phyloP scores from a whole-genome alignment of 768 basidiomycete genomes.

The Asterophora parasitica region DNA sequence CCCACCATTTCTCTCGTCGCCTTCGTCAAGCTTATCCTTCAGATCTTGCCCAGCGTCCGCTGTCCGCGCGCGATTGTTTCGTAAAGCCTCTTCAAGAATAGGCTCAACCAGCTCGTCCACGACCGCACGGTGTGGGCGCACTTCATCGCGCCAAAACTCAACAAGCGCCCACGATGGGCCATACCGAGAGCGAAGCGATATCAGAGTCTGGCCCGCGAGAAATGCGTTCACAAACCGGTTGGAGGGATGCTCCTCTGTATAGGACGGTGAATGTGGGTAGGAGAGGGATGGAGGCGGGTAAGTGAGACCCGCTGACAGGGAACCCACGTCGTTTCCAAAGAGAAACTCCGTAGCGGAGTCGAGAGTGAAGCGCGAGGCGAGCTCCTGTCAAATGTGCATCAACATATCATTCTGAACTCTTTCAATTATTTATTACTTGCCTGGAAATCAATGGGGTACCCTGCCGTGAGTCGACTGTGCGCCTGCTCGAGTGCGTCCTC shows the following conservation, averaged over 20 bases:
- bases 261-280: constrained; percentile 11
- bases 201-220: constrained; percentile 39
- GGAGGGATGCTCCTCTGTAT: constrained; percentile 25
- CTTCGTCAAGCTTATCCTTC: constrained; percentile 16
- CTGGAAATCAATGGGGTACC: constrained; percentile 55
- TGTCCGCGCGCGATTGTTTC: constrained; percentile 26
- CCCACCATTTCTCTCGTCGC: constrained; percentile 24
- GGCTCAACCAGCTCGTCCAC: constrained; percentile 50
- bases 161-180: constrained; percentile 46
- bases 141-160: constrained; percentile 49
- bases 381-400: constrained; percentile 32
- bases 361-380: constrained; percentile 52
- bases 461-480: constrained; percentile 36
- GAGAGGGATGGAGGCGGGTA: constrained; percentile 36
- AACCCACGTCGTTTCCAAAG: constrained; percentile 43
- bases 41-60: background rate
- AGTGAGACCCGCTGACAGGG: constrained; percentile 42
- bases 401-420: background rate
- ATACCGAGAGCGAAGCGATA: constrained; percentile 33
- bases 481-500: constrained; percentile 41
- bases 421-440: constrained; percentile 19
- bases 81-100: constrained; percentile 44
- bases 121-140: constrained; percentile 39
- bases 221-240: constrained; percentile 46
- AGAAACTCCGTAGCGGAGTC: constrained; percentile 58